phyloP scores from a whole-genome alignment of 1,284 basidiomycete genomes.

The Cryptococcus hybrid region DNA sequence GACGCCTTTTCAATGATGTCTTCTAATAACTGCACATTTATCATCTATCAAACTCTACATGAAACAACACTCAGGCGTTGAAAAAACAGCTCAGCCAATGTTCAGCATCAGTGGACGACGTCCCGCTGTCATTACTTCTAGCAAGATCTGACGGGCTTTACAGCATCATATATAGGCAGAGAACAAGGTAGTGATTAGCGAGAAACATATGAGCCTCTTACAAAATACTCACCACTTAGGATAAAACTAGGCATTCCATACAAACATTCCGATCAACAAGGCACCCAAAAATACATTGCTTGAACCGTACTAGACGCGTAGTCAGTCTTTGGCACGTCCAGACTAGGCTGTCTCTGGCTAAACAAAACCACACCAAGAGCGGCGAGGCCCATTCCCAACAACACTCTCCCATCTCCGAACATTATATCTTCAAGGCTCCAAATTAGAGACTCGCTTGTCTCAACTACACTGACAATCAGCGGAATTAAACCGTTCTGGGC shows the following conservation, averaged over 20 bases:
- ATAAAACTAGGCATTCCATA: slow-evolving; percentile 20
- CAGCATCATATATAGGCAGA: neutral
- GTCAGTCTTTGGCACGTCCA: slow-evolving; percentile 14
- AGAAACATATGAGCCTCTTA: neutral
- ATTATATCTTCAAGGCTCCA: slow-evolving; percentile 26
- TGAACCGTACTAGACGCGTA: slow-evolving; percentile 14
- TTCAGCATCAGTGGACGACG: neutral
- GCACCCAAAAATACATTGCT: slow-evolving; percentile 12
- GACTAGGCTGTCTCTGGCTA: slow-evolving; percentile 9
- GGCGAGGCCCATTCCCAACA: slow-evolving; percentile 24
- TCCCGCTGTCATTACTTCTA: too few species aligned
- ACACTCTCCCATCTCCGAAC: slow-evolving; percentile 22
- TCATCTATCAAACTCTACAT: too few species aligned
- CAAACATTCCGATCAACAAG: slow-evolving; percentile 13
- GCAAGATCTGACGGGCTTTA: too few species aligned
- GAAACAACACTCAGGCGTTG: neutral
- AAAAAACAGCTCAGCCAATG: neutral
- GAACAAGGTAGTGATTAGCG: neutral
- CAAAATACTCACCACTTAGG: neutral
- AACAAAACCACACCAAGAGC: slow-evolving; percentile 13
- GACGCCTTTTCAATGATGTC: too few species aligned
- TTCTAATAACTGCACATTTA: too few species aligned
- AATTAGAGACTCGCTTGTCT: slow-evolving; percentile 15
- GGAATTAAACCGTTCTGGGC: slow-evolving; percentile 13
- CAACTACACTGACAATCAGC: slow-evolving; percentile 15